Evolutionary conservation across 106 monocot genomes (phyloP).

Genomic region (Dendrobium nobile): DNA sequence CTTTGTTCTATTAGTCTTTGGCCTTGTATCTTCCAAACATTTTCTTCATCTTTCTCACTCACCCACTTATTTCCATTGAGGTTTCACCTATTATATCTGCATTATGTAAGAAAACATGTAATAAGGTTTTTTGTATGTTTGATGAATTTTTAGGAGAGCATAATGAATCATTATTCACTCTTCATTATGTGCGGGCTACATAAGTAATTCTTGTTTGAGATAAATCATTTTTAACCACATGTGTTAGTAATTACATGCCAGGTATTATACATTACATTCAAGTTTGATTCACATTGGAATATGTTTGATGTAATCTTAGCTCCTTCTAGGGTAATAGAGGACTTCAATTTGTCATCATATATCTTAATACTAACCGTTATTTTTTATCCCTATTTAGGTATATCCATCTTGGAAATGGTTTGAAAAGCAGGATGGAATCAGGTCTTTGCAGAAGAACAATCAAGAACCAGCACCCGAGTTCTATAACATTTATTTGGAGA

Average conservation of each 20-base stretch:
- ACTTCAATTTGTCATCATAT: neutral
- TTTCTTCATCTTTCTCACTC: too few species aligned
- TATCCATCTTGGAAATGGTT: slow-evolving; percentile 99
- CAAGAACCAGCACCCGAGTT: slow-evolving; percentile 92
- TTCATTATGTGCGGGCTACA: neutral
- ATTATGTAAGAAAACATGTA: too few species aligned
- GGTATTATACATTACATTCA: neutral
- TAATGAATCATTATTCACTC: neutral
- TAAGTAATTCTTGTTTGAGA: neutral
- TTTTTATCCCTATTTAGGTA: slow-evolving; percentile 36
- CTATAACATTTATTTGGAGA: slow-evolving; percentile 96
- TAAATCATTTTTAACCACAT: neutral
- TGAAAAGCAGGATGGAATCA: slow-evolving; percentile 99
- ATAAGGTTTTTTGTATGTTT: too few species aligned
- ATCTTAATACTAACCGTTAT: neutral
- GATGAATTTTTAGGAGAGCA: neutral
- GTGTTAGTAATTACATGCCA: neutral
- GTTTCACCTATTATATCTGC: too few species aligned
- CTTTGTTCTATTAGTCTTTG: neutral
- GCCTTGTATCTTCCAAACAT: neutral
- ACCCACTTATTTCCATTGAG: too few species aligned
- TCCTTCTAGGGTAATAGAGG: neutral
- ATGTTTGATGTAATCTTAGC: neutral
- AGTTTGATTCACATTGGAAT: neutral
- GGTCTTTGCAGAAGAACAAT: slow-evolving; percentile 79